A percentile compares a stretch with the other conserved stretches of the same genome.
Conservation (phyloP, 2,329 filamentous ascomycete species). For the Alternaria triticimaculans region DNA sequence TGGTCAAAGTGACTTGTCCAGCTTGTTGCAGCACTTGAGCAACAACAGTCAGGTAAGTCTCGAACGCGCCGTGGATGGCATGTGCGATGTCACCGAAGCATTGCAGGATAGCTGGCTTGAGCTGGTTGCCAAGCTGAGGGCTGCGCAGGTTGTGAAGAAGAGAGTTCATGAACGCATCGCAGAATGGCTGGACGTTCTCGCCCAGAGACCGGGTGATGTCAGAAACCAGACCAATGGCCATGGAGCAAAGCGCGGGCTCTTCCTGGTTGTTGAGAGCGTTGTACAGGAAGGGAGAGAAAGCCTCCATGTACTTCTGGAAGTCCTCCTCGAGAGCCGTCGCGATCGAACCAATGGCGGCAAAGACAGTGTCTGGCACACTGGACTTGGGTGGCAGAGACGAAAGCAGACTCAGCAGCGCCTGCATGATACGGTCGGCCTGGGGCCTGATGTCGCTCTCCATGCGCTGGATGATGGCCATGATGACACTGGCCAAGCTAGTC, state of each 20-base stretch:
- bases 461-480: constrained; percentile 89
- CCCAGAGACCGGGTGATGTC: constrained; percentile 93
- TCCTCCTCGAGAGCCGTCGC: constrained; percentile 90
- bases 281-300: constrained; percentile 90
- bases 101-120: constrained; percentile 97
- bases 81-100: constrained; percentile 98
- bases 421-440: constrained; percentile 93
- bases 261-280: constrained; percentile 95
- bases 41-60: constrained; percentile 90
- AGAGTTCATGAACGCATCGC: constrained; percentile 98
- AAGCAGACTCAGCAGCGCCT: constrained; percentile 81
- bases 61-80: constrained; percentile 89
- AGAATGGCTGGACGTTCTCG: constrained; percentile 90
- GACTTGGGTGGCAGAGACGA: constrained; percentile 81
- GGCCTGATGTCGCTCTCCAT: constrained; percentile 90
- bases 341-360: constrained; percentile 89
- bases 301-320: constrained; percentile 97
- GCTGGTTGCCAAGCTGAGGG: constrained; percentile 87
- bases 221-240: constrained; percentile 96
- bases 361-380: constrained; percentile 91
- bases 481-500: constrained; percentile 88
- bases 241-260: constrained; percentile 89
- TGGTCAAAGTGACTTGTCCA: constrained; percentile 76
- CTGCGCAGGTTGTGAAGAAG: constrained; percentile 91
- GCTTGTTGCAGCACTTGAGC: constrained; percentile 95